These are phyloP conservation scores for Debaryomyces hansenii DNA, from an alignment of 805 yeast species.

Conservation along the genomic window DNA sequence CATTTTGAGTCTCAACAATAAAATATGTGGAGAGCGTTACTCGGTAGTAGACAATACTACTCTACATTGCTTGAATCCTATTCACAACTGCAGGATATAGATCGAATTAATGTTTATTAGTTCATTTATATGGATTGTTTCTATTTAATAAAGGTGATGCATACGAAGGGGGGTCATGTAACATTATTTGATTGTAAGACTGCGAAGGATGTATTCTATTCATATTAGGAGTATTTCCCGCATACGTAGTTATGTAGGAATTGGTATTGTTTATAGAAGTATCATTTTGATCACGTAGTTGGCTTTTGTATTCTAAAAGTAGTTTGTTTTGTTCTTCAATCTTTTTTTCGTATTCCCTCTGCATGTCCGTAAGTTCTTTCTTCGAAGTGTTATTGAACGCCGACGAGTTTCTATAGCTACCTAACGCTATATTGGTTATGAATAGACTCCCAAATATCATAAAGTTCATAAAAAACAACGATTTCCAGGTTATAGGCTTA, in stretches of 20 bases:
- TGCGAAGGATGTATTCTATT: constrained; percentile 1
- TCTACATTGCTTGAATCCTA: no score
- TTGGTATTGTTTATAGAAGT: background rate
- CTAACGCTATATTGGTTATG: constrained; percentile 52
- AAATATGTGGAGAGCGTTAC: background rate
- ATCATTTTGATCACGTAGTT: background rate
- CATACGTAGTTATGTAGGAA: constrained; percentile 1
- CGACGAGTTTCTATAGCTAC: constrained; percentile 25
- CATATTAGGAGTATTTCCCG: background rate
- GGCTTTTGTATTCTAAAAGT: background rate
- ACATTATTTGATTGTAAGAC: background rate
- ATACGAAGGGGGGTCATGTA: constrained; percentile 3
- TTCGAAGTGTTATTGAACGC: constrained; percentile 1
- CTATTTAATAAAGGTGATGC: constrained; percentile 10
- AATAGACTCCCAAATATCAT: constrained; percentile 53
- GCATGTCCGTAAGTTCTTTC: constrained; percentile 4
- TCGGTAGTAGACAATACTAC: background rate
- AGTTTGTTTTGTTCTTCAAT: constrained; percentile 13
- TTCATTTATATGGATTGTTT: constrained; percentile 3
- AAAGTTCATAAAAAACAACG: constrained; percentile 50
- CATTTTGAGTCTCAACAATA: constrained; percentile 7
- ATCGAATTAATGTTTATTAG: background rate
- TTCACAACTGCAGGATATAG: no score
- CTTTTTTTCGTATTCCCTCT: constrained; percentile 12
- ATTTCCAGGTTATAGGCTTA: constrained; percentile 68